Conservation (phyloP, 2,329 filamentous ascomycete species). For the Ilyonectria destructans region DNA sequence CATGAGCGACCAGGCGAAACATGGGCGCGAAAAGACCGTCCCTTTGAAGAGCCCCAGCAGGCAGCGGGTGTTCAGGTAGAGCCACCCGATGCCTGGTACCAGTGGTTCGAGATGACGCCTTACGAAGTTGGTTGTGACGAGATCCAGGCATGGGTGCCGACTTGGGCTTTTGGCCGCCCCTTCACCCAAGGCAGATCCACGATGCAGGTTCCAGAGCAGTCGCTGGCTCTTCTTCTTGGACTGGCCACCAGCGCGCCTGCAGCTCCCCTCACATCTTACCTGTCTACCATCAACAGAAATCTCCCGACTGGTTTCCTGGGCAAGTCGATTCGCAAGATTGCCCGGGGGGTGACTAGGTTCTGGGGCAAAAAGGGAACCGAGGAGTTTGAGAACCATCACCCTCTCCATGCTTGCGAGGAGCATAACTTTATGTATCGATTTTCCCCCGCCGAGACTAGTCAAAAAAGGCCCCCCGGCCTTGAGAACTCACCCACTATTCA, state of each 20-base stretch:
- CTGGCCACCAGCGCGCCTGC: constrained; percentile 29
- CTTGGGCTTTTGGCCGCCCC: constrained; percentile 30
- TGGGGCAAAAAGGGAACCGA: constrained; percentile 31
- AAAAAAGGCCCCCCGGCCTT: constrained; percentile 4
- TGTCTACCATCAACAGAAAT: constrained; percentile 24
- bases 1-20: constrained; percentile 25
- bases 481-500: constrained; percentile 28
- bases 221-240: constrained; percentile 21
- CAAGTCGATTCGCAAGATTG: constrained; percentile 15
- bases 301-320: constrained; percentile 16
- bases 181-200: constrained; percentile 27
- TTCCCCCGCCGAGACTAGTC: not conserved
- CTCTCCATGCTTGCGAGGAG: constrained; percentile 28
- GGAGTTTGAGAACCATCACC: constrained; percentile 29
- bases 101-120: constrained; percentile 33
- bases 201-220: constrained; percentile 30
- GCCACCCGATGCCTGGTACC: constrained; percentile 29
- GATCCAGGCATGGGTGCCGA: constrained; percentile 30
- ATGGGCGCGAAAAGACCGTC: constrained; percentile 21
- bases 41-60: constrained; percentile 22
- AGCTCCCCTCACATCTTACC: constrained; percentile 27
- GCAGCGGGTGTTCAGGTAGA: constrained; percentile 14
- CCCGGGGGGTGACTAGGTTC: constrained; percentile 9
- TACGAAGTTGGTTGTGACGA: constrained; percentile 31
- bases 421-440: constrained; percentile 29